phyloP scores from a whole-genome alignment of 768 basidiomycete genomes.

The Lyophyllum shimeji region DNA sequence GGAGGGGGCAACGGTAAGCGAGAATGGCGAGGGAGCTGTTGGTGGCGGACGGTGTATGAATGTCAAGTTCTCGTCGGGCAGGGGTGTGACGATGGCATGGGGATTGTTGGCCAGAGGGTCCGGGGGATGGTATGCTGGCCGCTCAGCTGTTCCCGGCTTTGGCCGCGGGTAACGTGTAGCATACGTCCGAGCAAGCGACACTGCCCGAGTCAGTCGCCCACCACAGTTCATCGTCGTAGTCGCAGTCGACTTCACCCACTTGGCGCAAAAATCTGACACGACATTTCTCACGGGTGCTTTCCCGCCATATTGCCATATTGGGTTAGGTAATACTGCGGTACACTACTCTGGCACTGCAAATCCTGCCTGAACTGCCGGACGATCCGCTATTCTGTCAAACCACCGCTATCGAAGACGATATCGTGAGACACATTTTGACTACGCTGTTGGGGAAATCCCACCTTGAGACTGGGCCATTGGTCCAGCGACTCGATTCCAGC shows the following conservation, averaged over 20 bases:
- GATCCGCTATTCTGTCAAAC: conserved; percentile 24
- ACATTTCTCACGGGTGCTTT: conserved; percentile 14
- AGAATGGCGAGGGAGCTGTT: conserved; percentile 69
- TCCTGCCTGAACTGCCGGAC: conserved; percentile 22
- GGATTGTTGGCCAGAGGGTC: conserved; percentile 59
- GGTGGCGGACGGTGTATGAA: conserved; percentile 89
- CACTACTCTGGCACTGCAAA: conserved; percentile 13
- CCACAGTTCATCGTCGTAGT: conserved; percentile 21
- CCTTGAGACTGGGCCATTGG: conserved; percentile 39
- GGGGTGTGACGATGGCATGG: conserved; percentile 46
- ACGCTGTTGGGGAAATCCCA: conserved; percentile 11
- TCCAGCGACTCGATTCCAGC: conserved; percentile 34
- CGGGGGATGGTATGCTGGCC: conserved; percentile 55
- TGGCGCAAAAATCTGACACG: background rate
- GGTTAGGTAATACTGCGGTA: background rate
- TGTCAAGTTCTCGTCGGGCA: conserved; percentile 59
- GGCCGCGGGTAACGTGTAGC: conserved; percentile 49
- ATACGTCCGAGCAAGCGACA: conserved; percentile 35
- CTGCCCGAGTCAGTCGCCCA: conserved; percentile 24
- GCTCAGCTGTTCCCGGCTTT: conserved; percentile 49
- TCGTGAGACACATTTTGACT: conserved; percentile 1
- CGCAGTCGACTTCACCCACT: background rate
- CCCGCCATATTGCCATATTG: background rate
- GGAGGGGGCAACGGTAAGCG: conserved; percentile 64
- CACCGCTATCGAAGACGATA: conserved; percentile 16